These are phyloP conservation scores for Entomortierella beljakovae DNA, from an alignment of 192 early-diverging fungal genomes.

Conservation along the genomic window DNA sequence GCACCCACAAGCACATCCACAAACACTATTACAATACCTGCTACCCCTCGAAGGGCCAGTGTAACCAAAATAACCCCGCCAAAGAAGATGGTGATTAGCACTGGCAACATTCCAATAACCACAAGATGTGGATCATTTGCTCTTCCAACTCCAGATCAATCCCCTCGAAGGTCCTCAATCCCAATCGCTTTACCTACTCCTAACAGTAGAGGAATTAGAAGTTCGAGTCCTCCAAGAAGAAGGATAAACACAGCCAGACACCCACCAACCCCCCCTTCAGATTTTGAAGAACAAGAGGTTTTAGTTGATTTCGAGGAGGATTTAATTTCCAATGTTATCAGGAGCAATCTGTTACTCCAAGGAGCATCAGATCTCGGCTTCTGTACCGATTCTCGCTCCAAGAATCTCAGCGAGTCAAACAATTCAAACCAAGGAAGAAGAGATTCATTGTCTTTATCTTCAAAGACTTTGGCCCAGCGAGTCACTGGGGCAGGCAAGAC, in stretches of 20 bases:
- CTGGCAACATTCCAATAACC: neutral
- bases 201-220: neutral
- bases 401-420: no score
- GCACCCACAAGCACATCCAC: no score
- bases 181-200: neutral
- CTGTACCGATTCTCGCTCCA: no score
- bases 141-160: conserved; percentile 4
- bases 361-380: neutral
- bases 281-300: conserved; percentile 38
- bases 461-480: neutral
- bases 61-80: neutral
- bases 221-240: neutral
- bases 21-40: no score
- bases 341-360: neutral
- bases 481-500: neutral
- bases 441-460: neutral
- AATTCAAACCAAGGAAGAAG: neutral
- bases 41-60: neutral
- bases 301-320: conserved; percentile 25
- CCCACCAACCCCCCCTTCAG: neutral
- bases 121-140: neutral
- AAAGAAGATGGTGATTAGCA: neutral
- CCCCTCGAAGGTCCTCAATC: neutral
- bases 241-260: neutral
- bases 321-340: neutral